A percentile compares a stretch with the other conserved stretches of the same genome.
Evolutionary conservation across 1,139 yeast genomes (phyloP).

Genomic region (Lodderomyces oxycetoniae): DNA sequence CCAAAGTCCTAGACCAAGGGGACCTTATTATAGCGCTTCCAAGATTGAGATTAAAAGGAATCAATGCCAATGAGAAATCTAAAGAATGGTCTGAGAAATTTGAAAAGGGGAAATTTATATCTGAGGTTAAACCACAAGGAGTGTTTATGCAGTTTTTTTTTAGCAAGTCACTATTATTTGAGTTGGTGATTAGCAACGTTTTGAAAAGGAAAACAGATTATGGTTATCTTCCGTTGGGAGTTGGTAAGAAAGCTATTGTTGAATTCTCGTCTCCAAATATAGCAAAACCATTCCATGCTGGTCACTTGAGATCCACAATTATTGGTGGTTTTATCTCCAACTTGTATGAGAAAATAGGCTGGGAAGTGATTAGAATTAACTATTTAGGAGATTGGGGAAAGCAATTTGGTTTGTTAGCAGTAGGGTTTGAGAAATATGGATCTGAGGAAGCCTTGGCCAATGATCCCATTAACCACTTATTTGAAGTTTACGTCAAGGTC

Average conservation of each 20-base stretch:
- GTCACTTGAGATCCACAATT: slow-evolving; percentile 95
- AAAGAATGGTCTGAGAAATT: slow-evolving; percentile 72
- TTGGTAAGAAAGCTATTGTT: slow-evolving; percentile 65
- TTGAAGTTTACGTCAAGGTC: slow-evolving; percentile 86
- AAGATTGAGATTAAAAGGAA: slow-evolving; percentile 83
- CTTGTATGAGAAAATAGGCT: slow-evolving; percentile 84
- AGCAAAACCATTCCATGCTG: slow-evolving; percentile 99
- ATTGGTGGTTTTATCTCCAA: slow-evolving; percentile 96
- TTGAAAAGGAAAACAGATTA: slow-evolving; percentile 56
- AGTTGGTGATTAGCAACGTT: slow-evolving; percentile 67
- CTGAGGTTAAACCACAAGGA: slow-evolving; percentile 77
- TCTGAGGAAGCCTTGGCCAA: slow-evolving; percentile 60
- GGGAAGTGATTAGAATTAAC: slow-evolving; percentile 85
- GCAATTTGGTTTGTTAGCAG: slow-evolving; percentile 93
- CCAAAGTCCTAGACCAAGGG: slow-evolving; percentile 83
- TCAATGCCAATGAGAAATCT: slow-evolving; percentile 81
- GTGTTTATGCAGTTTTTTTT: slow-evolving; percentile 89
- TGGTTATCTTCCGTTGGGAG: slow-evolving; percentile 76
- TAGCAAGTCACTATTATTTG: slow-evolving; percentile 58
- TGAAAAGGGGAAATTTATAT: slow-evolving; percentile 62
- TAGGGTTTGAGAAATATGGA: slow-evolving; percentile 87
- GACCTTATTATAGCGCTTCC: slow-evolving; percentile 92
- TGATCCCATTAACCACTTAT: slow-evolving; percentile 93
- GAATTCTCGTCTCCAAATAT: slow-evolving; percentile 98
- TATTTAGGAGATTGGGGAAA: slow-evolving; percentile 99